Percentiles rank a stretch among this genome's conserved stretches.
phyloP scores from a whole-genome alignment of 2,329 filamentous ascomycete genomes.

The Neocucurbitaria cava region DNA sequence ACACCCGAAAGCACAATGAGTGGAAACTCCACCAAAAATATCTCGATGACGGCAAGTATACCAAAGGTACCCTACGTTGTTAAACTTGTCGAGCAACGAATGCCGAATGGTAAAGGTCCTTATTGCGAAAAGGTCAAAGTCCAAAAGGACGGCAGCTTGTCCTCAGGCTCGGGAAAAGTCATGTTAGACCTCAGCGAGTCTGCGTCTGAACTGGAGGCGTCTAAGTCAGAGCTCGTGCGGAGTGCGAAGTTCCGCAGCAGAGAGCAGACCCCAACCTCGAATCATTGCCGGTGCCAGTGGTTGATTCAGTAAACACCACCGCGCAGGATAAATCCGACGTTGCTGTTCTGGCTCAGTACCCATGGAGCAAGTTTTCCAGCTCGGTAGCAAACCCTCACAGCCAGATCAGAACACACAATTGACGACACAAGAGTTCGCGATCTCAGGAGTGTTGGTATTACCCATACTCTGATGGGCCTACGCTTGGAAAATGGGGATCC shows the following conservation, averaged over 20 bases:
- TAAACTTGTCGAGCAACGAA: conserved; percentile 30
- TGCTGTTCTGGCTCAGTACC: not conserved
- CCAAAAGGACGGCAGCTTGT: conserved; percentile 1
- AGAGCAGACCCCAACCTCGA: not conserved
- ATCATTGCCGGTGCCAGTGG: conserved; percentile 32
- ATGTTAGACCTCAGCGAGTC: conserved; percentile 9
- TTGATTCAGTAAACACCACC: conserved; percentile 15
- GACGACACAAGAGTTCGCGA: too few relatives aligned
- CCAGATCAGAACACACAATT: not conserved
- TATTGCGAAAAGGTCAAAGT: conserved; percentile 30
- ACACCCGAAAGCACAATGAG: not conserved
- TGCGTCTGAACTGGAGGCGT: conserved; percentile 1
- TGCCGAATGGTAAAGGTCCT: conserved; percentile 19
- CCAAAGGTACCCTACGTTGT: conserved; percentile 29
- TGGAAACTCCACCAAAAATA: not conserved
- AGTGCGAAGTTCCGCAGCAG: not conserved
- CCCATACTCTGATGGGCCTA: too few relatives aligned
- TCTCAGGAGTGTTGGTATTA: too few relatives aligned
- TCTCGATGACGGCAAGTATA: not conserved
- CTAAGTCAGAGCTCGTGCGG: conserved; percentile 5
- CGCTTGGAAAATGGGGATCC: too few relatives aligned
- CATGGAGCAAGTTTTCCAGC: not conserved
- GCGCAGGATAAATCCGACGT: not conserved
- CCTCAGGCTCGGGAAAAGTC: conserved; percentile 1
- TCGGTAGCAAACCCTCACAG: not conserved